Base-by-base conservation (phyloP, 2,329 filamentous ascomycete species). In the Periconia sp. region DNA sequence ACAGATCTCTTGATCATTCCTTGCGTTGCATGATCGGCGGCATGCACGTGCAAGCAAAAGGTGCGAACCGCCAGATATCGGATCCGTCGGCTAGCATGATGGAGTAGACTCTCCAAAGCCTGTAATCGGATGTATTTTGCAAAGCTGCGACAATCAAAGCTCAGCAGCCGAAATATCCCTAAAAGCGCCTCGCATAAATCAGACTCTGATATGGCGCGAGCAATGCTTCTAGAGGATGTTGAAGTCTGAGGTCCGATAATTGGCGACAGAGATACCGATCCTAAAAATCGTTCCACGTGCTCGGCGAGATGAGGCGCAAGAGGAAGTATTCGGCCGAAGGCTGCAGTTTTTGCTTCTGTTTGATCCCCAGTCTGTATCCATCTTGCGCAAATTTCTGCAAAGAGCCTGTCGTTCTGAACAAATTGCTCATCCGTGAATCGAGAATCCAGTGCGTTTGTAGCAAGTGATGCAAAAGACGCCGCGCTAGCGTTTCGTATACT, bases 41-140 rank as follows among this genome's bases (percentile, higher is more conserved):
- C 88, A 59, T 84, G 84, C 56, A 95, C 82, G 43, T 90, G 83
- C 50, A 89, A 78, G 61, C 87, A 91, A 53, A 96, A 88, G 46
- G 92, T 83, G 51, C 90, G 83, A 42, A 95, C 80, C 11, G 91
- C 87, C 48, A 97, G 77, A 69, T 92, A 96, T 70, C 88, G 83
- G 36, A 95, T 81, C 12, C 81, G 73, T 45, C 71, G 74, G 54
- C 79, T 77, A 33, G 68, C 40, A 58, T 83, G 79, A 31, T 76
- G 73, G 56, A 96, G 87, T 10, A 95, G 74, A 21, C 71, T 71
- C 70, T 91, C 85, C 30, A 96, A 77, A 50, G 82, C 80, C 33
- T 83, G 78, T 1, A 87, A 84, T 24, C 82, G 82, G 23, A 91
- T 78, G 57, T 84, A 75, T 45, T 73, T 74, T 8, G 81, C 80